These are phyloP conservation scores for Skeletonema grethae DNA, from an alignment of 108 stramenopile genomes.

Conservation along the genomic window DNA sequence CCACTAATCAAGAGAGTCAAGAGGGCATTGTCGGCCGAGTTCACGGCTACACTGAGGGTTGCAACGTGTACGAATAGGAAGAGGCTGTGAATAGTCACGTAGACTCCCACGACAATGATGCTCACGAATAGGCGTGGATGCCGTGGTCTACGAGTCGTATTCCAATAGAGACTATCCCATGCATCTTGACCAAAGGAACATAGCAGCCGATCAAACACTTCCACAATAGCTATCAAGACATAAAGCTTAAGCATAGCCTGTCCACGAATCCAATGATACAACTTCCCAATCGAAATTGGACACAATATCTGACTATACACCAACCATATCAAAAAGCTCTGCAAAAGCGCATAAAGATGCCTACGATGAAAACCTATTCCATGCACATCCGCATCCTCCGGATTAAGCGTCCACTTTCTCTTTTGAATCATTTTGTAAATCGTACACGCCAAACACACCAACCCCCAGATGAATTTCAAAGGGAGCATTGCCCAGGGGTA, in stretches of 20 bases:
- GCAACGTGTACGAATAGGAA: slow-evolving; percentile 84
- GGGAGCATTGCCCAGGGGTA: slow-evolving; percentile 93
- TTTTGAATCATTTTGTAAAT: slow-evolving; percentile 16
- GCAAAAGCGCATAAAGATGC: slow-evolving; percentile 89
- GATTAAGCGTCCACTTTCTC: background rate
- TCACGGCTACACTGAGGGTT: slow-evolving; percentile 91
- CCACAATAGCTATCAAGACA: slow-evolving; percentile 95
- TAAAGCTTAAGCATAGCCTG: slow-evolving; percentile 98
- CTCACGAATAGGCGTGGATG: slow-evolving; percentile 71
- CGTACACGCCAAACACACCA: slow-evolving; percentile 43
- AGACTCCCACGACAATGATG: slow-evolving; percentile 75
- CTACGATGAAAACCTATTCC: slow-evolving; percentile 44
- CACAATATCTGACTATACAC: slow-evolving; percentile 69
- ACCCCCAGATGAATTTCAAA: slow-evolving; percentile 77
- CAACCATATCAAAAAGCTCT: slow-evolving; percentile 71
- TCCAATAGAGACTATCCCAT: slow-evolving; percentile 92
- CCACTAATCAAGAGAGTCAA: slow-evolving; percentile 92
- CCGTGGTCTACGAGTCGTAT: slow-evolving; percentile 76
- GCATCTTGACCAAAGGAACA: slow-evolving; percentile 97
- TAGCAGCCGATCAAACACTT: slow-evolving; percentile 95
- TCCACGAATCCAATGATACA: slow-evolving; percentile 98
- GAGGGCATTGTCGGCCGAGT: slow-evolving; percentile 83
- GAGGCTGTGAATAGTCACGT: slow-evolving; percentile 75
- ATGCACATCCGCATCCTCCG: background rate
- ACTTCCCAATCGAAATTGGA: slow-evolving; percentile 84